These are phyloP conservation scores for Chamaecrista fasciculata DNA, from an alignment of 306 rosid genomes.

Conservation along the genomic window DNA sequence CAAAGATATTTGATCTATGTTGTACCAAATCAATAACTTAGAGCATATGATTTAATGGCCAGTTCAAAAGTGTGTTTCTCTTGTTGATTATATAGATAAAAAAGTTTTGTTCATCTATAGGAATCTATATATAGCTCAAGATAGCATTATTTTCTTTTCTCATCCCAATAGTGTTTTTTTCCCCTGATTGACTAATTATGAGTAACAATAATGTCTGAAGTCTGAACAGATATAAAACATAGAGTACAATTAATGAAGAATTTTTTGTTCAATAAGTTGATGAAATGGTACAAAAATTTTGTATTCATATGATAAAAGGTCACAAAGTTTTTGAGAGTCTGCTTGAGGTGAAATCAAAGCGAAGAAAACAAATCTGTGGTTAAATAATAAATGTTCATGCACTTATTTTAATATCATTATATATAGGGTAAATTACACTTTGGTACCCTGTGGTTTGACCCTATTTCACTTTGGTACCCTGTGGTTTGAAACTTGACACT, in stretches of 20 bases:
- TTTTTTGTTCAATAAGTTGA: slow-evolving; percentile 7
- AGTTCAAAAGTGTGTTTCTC: neutral
- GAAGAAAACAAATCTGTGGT: neutral
- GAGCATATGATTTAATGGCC: neutral
- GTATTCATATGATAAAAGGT: slow-evolving; percentile 25
- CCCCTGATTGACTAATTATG: neutral
- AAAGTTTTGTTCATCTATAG: neutral
- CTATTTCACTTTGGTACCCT: no score
- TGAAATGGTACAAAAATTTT: slow-evolving; percentile 24
- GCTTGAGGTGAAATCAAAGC: slow-evolving; percentile 9
- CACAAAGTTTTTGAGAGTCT: neutral
- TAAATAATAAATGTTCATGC: neutral
- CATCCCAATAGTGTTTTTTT: neutral
- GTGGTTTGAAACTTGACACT: no score
- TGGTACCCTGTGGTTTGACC: no score
- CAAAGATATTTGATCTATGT: neutral
- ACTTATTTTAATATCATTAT: no score
- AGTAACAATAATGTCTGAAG: slow-evolving; percentile 13
- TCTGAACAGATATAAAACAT: slow-evolving; percentile 19
- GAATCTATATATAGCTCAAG: neutral
- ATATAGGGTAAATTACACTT: no score
- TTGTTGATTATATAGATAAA: neutral
- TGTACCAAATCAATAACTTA: neutral
- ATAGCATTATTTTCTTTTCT: neutral
- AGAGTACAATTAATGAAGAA: slow-evolving; percentile 27